Evolutionary conservation across 2,329 filamentous ascomycete genomes (phyloP), one percentile per base, ranked within the genome.

Genomic region (Exophiala lecanii-corni): DNA sequence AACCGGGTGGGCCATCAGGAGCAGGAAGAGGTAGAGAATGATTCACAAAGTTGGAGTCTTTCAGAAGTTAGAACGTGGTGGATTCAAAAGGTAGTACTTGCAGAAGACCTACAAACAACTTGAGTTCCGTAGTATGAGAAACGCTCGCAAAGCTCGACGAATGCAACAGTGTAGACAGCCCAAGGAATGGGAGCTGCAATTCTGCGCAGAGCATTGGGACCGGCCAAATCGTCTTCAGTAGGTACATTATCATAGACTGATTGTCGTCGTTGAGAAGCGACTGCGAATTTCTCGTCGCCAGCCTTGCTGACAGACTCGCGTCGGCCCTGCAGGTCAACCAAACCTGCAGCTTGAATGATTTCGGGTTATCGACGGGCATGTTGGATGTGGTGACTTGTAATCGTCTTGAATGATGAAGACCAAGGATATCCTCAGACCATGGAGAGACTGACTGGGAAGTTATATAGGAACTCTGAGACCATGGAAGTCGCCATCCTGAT

Each of bases 61-160:
- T 28, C 7, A 9, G 13, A 19, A 10, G 23, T 41, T 5, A 23
- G 39, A 36, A 15, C n/a, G 23, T 23, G 26, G 20, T 12, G 9
- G 46, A 21, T 15, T 26, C 20, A 12, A 2, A 12, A 13, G 10
- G 12, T 13, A 16, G 23, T 9, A 12, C 4, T 5, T n/a, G 6
- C 13, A 7, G 15, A 78, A 75, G 34, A 79, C 45, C 13, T 41
- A 49, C 45, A 85, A 20, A 86, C 70, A 21, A 81, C 74, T 34
- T 78, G 75, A 4, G 79, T 81, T 39, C 84, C 84, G 58, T 87
- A 87, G 74, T 86, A 88, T 10, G 81, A 83, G 66, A 86, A 86
- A 37, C 84, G 80, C 67, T 88, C 84, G 66, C 81, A 84, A 44
- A 86, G 67, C 64, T 88, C 84, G 47, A 54, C 38, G 25, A 54